phyloP scores from a whole-genome alignment of 2,329 filamentous ascomycete genomes.

The Diaporthe aspalathi region DNA sequence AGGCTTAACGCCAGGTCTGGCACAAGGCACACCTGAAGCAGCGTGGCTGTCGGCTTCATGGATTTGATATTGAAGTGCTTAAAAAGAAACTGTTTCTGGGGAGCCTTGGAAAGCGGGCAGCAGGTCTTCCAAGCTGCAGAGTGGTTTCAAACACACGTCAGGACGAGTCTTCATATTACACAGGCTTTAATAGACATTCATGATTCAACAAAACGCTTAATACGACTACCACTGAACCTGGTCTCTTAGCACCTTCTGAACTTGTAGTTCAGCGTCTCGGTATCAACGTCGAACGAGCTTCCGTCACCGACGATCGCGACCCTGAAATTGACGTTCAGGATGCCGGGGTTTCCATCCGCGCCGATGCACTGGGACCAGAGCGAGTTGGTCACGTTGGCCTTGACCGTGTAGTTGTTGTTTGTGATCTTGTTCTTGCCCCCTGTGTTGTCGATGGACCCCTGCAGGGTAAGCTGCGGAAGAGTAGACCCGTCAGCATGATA shows the following conservation, averaged over 20 bases:
- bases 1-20: no score
- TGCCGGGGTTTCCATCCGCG: slow-evolving; percentile 49
- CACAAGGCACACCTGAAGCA: no score
- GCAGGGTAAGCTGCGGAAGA: slow-evolving; percentile 45
- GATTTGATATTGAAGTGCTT: no score
- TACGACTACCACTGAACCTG: no score
- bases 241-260: slow-evolving; percentile 50
- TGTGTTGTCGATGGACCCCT: slow-evolving; percentile 45
- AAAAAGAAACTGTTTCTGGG: no score
- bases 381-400: slow-evolving; percentile 43
- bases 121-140: no score
- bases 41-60: no score
- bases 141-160: neutral
- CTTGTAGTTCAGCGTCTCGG: slow-evolving; percentile 51
- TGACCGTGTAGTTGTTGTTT: slow-evolving; percentile 46
- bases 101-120: no score
- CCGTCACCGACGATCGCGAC: slow-evolving; percentile 49
- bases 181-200: neutral
- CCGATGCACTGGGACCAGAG: slow-evolving; percentile 52
- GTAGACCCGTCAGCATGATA: neutral
- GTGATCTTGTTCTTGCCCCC: slow-evolving; percentile 34
- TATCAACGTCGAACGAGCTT: slow-evolving; percentile 51
- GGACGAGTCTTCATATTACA: neutral
- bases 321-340: slow-evolving; percentile 56
- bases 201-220: neutral